phyloP scores from a whole-genome alignment of 2,329 filamentous ascomycete genomes.

The Paecilomyces sp. region DNA sequence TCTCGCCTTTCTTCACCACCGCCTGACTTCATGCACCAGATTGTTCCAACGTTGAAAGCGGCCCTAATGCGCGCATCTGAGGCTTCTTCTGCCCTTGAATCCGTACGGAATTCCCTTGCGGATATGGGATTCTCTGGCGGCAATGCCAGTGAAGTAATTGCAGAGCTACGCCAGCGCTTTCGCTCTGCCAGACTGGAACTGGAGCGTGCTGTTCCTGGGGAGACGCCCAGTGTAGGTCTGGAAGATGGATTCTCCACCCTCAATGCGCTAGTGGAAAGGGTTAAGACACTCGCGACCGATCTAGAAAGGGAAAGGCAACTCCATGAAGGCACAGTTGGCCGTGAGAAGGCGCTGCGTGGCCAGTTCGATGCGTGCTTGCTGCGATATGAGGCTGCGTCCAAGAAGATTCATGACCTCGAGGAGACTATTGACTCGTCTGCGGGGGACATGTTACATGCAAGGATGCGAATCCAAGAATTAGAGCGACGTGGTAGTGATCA shows the following conservation, averaged over 20 bases:
- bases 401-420: constrained; percentile 31
- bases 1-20: constrained; percentile 28
- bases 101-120: constrained; percentile 27
- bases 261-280: constrained; percentile 30
- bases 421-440: constrained; percentile 34
- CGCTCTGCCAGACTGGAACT: constrained; percentile 37
- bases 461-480: constrained; percentile 36
- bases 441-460: constrained; percentile 37
- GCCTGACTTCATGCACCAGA: constrained; percentile 28
- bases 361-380: constrained; percentile 38
- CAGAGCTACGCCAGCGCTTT: constrained; percentile 32
- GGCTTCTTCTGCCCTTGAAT: constrained; percentile 28
- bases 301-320: constrained; percentile 24
- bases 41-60: constrained; percentile 28
- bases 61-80: constrained; percentile 31
- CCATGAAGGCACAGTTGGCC: constrained; percentile 25
- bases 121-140: constrained; percentile 31
- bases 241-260: constrained; percentile 33
- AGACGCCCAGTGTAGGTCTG: constrained; percentile 30
- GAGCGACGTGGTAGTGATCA: constrained; percentile 35
- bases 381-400: constrained; percentile 29
- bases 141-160: constrained; percentile 23
- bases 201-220: constrained; percentile 37
- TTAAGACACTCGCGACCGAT: constrained; percentile 27
- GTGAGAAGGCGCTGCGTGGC: constrained; percentile 34